Conservation (phyloP, 2,329 filamentous ascomycete genomes). For the Colletotrichum aenigma region DNA sequence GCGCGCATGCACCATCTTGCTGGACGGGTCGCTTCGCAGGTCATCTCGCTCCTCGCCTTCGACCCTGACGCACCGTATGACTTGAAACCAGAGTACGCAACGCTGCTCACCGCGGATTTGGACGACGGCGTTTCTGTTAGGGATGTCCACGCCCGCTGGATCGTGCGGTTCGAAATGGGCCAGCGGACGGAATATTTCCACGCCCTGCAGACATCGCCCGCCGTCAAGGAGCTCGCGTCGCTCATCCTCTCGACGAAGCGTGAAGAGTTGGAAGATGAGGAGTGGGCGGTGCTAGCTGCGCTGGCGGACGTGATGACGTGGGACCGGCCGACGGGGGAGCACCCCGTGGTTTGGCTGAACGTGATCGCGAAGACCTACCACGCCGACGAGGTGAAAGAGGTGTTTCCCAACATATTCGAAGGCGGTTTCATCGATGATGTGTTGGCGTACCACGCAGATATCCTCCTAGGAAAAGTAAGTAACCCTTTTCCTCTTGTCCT, state of each 20-base stretch:
- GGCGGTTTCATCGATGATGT: background rate
- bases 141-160: background rate
- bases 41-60: background rate
- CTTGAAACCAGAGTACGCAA: background rate
- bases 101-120: background rate
- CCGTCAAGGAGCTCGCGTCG: background rate
- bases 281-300: background rate
- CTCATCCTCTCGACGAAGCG: background rate
- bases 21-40: background rate
- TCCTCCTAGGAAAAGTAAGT: background rate
- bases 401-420: background rate
- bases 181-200: background rate
- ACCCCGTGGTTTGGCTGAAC: background rate
- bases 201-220: accelerated
- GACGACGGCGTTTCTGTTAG: background rate
- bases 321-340: background rate
- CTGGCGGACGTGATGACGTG: background rate
- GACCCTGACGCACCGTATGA: background rate
- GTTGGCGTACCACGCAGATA: background rate
- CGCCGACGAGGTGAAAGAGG: background rate
- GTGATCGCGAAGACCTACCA: background rate
- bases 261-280: background rate
- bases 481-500: background rate
- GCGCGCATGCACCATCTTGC: background rate
- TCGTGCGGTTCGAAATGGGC: background rate